Evolutionary conservation across 768 basidiomycete genomes (phyloP).

Genomic region (Vararia minispora): DNA sequence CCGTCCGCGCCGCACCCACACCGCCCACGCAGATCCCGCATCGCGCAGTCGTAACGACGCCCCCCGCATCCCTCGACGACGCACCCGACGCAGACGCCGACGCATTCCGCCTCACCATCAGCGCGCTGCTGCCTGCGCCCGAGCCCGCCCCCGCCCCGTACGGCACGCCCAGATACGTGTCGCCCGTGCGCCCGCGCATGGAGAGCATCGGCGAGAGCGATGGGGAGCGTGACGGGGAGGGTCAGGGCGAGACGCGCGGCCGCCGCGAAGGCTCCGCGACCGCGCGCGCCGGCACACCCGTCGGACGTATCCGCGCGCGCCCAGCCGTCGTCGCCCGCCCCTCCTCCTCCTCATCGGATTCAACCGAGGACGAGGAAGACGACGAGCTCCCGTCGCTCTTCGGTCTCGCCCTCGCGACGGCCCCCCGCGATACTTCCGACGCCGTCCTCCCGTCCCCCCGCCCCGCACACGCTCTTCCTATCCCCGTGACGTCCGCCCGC

Average conservation of each 20-base stretch:
- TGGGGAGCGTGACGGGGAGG: conserved; percentile 5
- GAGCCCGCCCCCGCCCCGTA: not conserved
- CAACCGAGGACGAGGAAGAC: conserved; percentile 3
- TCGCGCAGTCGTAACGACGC: not conserved
- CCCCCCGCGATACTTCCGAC: not conserved
- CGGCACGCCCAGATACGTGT: conserved; percentile 11
- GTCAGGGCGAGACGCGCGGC: not conserved
- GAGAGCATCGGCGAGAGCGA: conserved; percentile 14
- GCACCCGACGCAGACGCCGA: conserved; percentile 7
- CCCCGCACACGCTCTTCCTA: conserved; percentile 8
- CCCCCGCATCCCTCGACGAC: conserved; percentile 7
- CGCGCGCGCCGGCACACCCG: conserved; percentile 11
- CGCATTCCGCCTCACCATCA: conserved; percentile 12
- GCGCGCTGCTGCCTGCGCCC: conserved; percentile 2
- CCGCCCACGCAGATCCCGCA: not conserved
- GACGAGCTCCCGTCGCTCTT: not conserved
- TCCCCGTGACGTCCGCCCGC: conserved; percentile 12
- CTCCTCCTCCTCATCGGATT: no score
- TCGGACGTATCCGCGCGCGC: no score
- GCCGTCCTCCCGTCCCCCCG: conserved; percentile 1
- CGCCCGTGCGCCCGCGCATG: conserved; percentile 12
- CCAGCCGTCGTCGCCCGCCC: no score
- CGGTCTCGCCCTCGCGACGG: not conserved
- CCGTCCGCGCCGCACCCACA: conserved; percentile 3
- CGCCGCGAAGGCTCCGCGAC: conserved; percentile 10